Conservation (phyloP, 352 stramenopile species). For the Globisporangium radiosum region DNA sequence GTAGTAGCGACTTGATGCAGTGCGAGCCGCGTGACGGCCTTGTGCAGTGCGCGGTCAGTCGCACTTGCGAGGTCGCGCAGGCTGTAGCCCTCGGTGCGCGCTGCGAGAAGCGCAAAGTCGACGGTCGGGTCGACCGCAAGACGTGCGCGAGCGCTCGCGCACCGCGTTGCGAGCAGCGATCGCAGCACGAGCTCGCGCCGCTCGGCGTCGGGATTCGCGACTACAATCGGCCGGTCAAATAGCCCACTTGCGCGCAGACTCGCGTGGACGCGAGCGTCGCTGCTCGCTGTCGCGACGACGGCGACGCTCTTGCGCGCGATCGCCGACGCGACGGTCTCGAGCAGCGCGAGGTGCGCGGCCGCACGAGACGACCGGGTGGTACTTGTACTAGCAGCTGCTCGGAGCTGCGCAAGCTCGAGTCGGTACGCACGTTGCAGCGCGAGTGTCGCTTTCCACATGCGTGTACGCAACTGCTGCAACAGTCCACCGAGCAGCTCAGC, state of each 20-base stretch:
- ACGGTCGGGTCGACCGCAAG: slow-evolving; percentile 44
- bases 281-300: slow-evolving; percentile 48
- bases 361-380: slow-evolving; percentile 7
- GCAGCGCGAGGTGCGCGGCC: slow-evolving; percentile 24
- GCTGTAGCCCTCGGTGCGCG: slow-evolving; percentile 74
- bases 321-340: slow-evolving; percentile 38
- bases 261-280: slow-evolving; percentile 64
- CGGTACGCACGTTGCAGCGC: slow-evolving; percentile 57
- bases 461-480: slow-evolving; percentile 40
- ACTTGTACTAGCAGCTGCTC: neutral
- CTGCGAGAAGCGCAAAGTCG: slow-evolving; percentile 53
- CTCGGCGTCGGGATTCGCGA: slow-evolving; percentile 53
- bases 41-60: slow-evolving; percentile 60
- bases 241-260: slow-evolving; percentile 50
- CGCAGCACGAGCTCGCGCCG: slow-evolving; percentile 54
- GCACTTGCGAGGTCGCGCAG: slow-evolving; percentile 70
- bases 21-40: slow-evolving; percentile 43
- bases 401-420: slow-evolving; percentile 23
- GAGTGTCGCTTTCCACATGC: slow-evolving; percentile 52
- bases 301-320: slow-evolving; percentile 66
- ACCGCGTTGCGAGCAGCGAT: slow-evolving; percentile 55
- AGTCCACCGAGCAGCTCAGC: slow-evolving; percentile 65
- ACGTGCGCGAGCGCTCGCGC: slow-evolving; percentile 2
- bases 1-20: neutral
- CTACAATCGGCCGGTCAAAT: slow-evolving; percentile 61